Conservation (phyloP, 202 grass and related monocot species). For the Schoenoplectus triqueter region DNA sequence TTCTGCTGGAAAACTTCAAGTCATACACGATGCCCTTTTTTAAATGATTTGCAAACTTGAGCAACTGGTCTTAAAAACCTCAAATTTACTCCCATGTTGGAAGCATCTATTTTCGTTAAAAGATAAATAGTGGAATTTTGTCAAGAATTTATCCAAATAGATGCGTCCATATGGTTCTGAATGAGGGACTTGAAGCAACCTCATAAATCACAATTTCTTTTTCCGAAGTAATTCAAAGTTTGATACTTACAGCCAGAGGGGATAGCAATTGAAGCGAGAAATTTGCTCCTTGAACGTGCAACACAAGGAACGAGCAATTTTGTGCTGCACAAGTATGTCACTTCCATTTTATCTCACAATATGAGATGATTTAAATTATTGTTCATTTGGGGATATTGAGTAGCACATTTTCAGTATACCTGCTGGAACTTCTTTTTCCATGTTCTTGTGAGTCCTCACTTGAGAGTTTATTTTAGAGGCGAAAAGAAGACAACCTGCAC, state of each 20-base stretch:
- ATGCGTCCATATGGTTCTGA: neutral
- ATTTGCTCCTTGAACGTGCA: slow-evolving; percentile 77
- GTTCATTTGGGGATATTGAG: neutral
- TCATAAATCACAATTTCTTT: slow-evolving; percentile 29
- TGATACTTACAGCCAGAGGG: slow-evolving; percentile 68
- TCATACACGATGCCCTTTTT: neutral
- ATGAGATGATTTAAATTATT: neutral
- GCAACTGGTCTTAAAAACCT: neutral
- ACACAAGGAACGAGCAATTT: slow-evolving; percentile 72
- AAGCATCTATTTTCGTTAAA: neutral
- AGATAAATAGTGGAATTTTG: neutral
- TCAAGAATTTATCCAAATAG: neutral
- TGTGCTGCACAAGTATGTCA: slow-evolving; percentile 75
- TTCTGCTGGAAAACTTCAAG: neutral
- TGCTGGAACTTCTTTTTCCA: neutral
- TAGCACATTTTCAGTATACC: neutral
- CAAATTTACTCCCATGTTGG: neutral
- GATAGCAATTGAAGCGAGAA: slow-evolving; percentile 79
- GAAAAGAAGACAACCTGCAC: neutral
- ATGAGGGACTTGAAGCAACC: slow-evolving; percentile 5
- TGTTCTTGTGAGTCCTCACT: neutral
- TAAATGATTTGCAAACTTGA: neutral
- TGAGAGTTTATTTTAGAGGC: neutral
- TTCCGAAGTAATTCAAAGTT: slow-evolving; percentile 38
- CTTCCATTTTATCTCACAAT: slow-evolving; percentile 19